Evolutionary conservation across 2,329 filamentous ascomycete species (phyloP), one percentile per base, ranked within the genome.

Genomic region (Trichoderma oligosporum): DNA sequence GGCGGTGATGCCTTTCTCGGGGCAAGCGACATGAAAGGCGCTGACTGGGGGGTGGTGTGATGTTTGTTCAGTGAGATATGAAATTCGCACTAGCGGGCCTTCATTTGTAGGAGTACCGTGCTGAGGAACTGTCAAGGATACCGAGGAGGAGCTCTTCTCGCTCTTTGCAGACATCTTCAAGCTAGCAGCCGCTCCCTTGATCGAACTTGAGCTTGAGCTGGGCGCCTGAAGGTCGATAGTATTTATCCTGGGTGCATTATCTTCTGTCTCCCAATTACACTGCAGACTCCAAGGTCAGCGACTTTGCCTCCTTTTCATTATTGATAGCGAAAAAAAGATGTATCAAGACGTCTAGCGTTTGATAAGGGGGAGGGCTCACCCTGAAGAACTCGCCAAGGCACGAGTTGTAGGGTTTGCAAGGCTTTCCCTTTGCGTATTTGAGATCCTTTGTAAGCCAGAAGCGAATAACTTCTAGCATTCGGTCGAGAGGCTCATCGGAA

Each of bases 361-460:
- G 20, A 16, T 18, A 4, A 27, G 20, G 44, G 41, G 38, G 22
- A 24, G 29, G 36, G 76, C 85, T 67, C 78, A 92, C 89, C 76
- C 91, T 83, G 76, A 99, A 99, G 76, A 99, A 99, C 76, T 99
- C 94, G 62, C 94, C 94, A 49, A 99, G 76, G 33, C 91, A 92
- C 46, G 92, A 97, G 74, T 99, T 99, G 77, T 99, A 99, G 9
- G 94, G 94, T 75, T 99, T 99, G 84, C 93, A 97, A 41, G 94
- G 94, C 77, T 92, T 96, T 60, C 93, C 93, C 77, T 97, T 97
- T 71, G 95, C 90, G 68, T 97, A 99, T 83, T 99, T 99, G 73
- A 99, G 73, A 73, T 99, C 94, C 73, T 99, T 99, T 61, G 94
- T 97, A 68, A 97, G 96, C 94, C 94, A 99, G 75, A 97, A 99